These are phyloP conservation scores for Nicotiana attenuata DNA, from an alignment of 257 asterid genomes.

Conservation along the genomic window DNA sequence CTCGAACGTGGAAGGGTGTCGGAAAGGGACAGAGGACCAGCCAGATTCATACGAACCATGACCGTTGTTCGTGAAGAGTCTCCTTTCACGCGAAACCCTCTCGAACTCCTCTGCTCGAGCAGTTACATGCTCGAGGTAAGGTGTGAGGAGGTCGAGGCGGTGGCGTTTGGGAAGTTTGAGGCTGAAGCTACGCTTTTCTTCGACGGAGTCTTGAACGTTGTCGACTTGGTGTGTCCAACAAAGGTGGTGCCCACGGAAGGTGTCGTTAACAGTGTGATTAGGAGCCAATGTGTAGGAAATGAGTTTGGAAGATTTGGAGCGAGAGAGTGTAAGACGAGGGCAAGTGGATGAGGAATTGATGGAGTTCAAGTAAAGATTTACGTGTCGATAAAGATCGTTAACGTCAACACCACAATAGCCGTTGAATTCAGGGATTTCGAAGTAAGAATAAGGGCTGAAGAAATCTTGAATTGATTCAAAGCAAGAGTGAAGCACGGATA, in stretches of 20 bases:
- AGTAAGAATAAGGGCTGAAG: conserved; percentile 40
- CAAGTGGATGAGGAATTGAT: conserved; percentile 39
- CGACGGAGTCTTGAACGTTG: conserved; percentile 34
- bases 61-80: conserved; percentile 47
- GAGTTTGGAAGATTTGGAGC: conserved; percentile 36
- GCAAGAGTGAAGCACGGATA: conserved; percentile 32
- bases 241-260: conserved; percentile 32
- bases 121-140: conserved; percentile 37
- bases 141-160: conserved; percentile 20
- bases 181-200: conserved; percentile 44
- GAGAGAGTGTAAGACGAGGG: conserved; percentile 48
- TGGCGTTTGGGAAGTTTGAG: conserved; percentile 43
- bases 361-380: conserved; percentile 40
- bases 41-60: conserved; percentile 43
- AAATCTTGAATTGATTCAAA: conserved; percentile 42
- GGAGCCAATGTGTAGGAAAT: conserved; percentile 49
- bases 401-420: conserved; percentile 49
- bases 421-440: conserved; percentile 47
- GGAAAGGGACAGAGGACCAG: conserved; percentile 52
- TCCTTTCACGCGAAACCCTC: conserved; percentile 37
- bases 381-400: conserved; percentile 59
- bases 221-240: conserved; percentile 52
- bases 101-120: conserved; percentile 39
- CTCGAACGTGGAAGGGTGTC: conserved; percentile 51
- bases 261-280: conserved; percentile 38